These are phyloP conservation scores for Kuraishia capsulata DNA, from an alignment of 805 yeast genomes.

Conservation along the genomic window DNA sequence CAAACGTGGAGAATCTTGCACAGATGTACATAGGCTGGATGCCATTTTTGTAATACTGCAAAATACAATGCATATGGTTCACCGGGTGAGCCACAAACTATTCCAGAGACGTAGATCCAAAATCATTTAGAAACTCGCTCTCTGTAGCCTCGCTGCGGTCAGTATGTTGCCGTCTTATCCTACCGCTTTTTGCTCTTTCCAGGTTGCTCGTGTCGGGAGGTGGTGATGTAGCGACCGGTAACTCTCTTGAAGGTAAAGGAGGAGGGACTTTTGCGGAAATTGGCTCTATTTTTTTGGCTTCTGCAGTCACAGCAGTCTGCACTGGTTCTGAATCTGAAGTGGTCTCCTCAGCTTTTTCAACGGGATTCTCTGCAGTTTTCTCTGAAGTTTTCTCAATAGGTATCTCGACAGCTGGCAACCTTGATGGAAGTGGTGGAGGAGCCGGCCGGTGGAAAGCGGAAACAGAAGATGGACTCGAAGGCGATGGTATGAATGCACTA, in stretches of 20 bases:
- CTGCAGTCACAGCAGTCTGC: not conserved
- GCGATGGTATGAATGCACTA: not conserved
- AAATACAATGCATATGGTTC: no score
- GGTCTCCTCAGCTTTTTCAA: no score
- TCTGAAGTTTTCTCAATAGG: no score
- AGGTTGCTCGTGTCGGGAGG: not conserved
- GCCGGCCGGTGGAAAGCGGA: no score
- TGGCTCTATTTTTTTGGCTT: no score
- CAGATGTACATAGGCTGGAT: conserved; percentile 96
- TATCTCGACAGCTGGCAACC: no score
- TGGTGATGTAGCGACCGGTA: not conserved
- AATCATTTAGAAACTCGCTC: no score
- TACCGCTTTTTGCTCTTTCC: not conserved
- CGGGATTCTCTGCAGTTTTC: no score
- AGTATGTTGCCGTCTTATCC: not conserved
- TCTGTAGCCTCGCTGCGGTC: not conserved
- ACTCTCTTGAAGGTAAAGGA: not conserved
- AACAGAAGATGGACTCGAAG: not conserved
- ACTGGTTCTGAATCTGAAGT: no score
- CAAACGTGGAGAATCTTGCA: conserved; percentile 58
- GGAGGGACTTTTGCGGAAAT: not conserved
- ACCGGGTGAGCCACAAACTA: no score
- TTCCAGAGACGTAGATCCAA: no score
- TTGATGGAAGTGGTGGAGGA: not conserved
- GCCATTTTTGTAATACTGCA: conserved; percentile 42